Evolutionary conservation across 169 alveolate genomes (phyloP).

Genomic region (Babesia ovata): DNA sequence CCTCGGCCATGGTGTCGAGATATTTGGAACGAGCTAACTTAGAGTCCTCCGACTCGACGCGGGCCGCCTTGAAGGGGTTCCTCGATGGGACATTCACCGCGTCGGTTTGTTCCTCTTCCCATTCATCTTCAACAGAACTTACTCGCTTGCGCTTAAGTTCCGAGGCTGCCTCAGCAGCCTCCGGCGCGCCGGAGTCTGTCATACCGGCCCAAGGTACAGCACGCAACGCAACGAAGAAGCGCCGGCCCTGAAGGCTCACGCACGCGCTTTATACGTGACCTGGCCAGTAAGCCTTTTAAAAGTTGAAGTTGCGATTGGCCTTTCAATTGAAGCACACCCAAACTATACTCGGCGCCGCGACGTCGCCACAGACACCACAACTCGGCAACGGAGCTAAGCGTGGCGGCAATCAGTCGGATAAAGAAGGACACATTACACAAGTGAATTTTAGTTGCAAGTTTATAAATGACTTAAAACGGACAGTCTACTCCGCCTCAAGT

Average conservation of each 20-base stretch:
- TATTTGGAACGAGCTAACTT: slow-evolving; percentile 21
- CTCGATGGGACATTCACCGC: slow-evolving; percentile 33
- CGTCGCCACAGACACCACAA: slow-evolving; percentile 3
- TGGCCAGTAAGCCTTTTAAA: neutral
- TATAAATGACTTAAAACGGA: too few relatives aligned
- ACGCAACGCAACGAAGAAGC: neutral
- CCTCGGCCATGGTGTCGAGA: slow-evolving; percentile 70
- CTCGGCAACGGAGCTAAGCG: neutral
- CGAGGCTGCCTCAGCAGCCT: neutral
- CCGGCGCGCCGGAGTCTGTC: slow-evolving; percentile 28
- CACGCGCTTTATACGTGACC: neutral
- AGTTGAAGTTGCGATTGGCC: neutral
- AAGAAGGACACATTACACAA: too few relatives aligned
- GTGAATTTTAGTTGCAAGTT: too few relatives aligned
- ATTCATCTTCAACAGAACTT: neutral
- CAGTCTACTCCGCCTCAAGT: too few relatives aligned
- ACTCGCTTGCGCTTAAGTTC: slow-evolving; percentile 12
- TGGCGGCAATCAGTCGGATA: too few relatives aligned
- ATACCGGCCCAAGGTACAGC: neutral
- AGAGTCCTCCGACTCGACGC: neutral
- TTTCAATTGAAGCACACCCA: neutral
- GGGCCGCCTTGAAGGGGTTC: slow-evolving; percentile 15
- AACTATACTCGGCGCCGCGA: slow-evolving; percentile 1
- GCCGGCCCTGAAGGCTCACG: slow-evolving; percentile 15
- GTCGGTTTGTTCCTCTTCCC: slow-evolving; percentile 3